These are phyloP conservation scores for Trichosporon faecale DNA, from an alignment of 1,284 basidiomycete genomes.

Conservation along the genomic window DNA sequence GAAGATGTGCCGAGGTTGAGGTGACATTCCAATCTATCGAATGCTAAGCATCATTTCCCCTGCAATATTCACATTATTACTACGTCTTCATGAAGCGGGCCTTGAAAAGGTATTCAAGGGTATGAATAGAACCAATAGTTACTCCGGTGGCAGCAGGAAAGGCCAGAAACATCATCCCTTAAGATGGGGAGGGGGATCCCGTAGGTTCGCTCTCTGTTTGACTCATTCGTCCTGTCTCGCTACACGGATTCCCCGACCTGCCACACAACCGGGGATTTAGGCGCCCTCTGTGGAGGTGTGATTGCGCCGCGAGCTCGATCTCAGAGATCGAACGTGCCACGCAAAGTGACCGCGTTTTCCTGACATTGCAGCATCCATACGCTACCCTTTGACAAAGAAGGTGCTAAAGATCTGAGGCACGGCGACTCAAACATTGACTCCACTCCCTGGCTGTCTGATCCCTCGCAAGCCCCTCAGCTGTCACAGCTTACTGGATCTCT, in stretches of 20 bases:
- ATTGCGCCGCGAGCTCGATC: not conserved
- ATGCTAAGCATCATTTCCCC: not conserved
- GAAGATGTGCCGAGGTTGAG: not conserved
- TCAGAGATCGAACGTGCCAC: not conserved
- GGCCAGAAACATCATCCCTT: not conserved
- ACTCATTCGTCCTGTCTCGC: not conserved
- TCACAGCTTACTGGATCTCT: too few species aligned
- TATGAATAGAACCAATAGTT: not conserved
- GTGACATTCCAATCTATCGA: not conserved
- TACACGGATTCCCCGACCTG: not conserved
- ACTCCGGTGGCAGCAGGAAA: not conserved
- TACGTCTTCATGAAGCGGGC: not conserved
- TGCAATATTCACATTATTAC: not conserved
- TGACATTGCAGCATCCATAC: not conserved
- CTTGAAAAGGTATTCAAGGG: not conserved
- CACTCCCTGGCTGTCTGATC: not conserved
- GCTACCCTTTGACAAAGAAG: not conserved
- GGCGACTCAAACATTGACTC: not conserved
- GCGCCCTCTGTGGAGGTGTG: not conserved
- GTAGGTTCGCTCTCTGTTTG: not conserved
- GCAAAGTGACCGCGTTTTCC: not conserved
- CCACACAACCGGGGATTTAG: not conserved
- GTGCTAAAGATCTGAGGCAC: not conserved
- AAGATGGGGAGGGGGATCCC: too few species aligned
- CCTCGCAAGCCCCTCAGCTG: too few species aligned